Base-by-base conservation (phyloP, 345 rosid genomes). In the Salix viminalis region DNA sequence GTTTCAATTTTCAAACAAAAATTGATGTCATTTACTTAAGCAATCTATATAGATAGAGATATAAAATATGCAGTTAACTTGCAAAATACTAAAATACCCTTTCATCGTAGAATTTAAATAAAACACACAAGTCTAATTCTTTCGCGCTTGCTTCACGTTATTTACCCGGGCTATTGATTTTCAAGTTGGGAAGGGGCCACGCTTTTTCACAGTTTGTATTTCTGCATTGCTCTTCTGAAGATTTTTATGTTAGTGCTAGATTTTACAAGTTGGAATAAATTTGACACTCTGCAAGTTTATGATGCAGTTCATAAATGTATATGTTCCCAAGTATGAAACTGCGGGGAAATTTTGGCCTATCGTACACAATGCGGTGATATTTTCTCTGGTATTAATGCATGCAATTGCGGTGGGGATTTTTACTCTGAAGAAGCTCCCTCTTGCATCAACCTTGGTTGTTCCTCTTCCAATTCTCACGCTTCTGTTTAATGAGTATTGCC, bases 281-380 rank as follows among this genome's bases (percentile, higher is more conserved):
- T 70, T 77, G 56, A 73, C 77, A 23, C 61, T 82, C 39, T 64
- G 67, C 14, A 67, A 76, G 21, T 77, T 75, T 34, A 1, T 70
- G 62, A 19, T 88, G 88, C 94, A 95, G 99, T 91, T 93, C 83
- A 72, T 91, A 65, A 90, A 93, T 75, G 99, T 96, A 15, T 96
- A 93, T 81, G 90, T 76, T 15, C 94, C 98, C 7, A 90, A 83
- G 88, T 90, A 91, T 54, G 99, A 96, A 77, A 91, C 97, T 2
- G 98, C 89, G 0, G 99, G 99, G 76, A 90, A 89, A 81, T 93
- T 93, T 86, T 93, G 99, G 99, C 99, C 99, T 8, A 93, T 89
- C 64, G 92, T 90, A 75, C 99, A 95, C 88, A 89, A 93, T 75
- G 89, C 94, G 0, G 89, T 87, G 93, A 88, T 93, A 83, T 95